These are phyloP conservation scores for Venturia asperata DNA, from an alignment of 2,329 filamentous ascomycete genomes.

Conservation along the genomic window DNA sequence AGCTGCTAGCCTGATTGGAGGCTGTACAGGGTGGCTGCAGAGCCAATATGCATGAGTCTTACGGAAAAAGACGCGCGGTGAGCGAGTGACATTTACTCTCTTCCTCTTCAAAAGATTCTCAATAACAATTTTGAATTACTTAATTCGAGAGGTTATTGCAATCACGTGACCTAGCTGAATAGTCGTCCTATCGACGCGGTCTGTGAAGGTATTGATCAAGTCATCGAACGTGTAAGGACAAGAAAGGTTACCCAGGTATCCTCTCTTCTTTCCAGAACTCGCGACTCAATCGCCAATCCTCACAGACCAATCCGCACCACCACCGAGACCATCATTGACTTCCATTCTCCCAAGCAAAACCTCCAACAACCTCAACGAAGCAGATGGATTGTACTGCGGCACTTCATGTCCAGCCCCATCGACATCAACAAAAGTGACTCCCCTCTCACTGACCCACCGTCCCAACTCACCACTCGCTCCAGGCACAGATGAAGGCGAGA, in stretches of 20 bases:
- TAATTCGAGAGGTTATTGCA: not conserved
- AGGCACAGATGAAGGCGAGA: not conserved
- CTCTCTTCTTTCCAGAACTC: not conserved
- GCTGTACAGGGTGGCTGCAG: no score
- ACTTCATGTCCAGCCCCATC: constrained; percentile 60
- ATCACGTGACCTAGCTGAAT: no score
- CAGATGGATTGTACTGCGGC: constrained; percentile 59
- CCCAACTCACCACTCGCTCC: not conserved
- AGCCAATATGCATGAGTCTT: not conserved
- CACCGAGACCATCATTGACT: not conserved
- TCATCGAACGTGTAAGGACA: no score
- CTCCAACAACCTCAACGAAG: constrained; percentile 65
- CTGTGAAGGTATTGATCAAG: no score
- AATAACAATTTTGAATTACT: not conserved
- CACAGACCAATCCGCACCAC: not conserved
- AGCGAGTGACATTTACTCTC: not conserved
- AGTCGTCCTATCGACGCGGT: not conserved
- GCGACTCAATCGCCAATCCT: not conserved
- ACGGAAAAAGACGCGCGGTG: not conserved
- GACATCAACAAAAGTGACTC: constrained; percentile 63
- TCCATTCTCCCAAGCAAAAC: constrained; percentile 64
- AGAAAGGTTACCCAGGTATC: no score
- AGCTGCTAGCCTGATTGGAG: no score
- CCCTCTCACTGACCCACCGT: constrained; percentile 60
- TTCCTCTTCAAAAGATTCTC: not conserved